phyloP scores from a whole-genome alignment of 257 asterid species.

The Thymus quinquecostatus region DNA sequence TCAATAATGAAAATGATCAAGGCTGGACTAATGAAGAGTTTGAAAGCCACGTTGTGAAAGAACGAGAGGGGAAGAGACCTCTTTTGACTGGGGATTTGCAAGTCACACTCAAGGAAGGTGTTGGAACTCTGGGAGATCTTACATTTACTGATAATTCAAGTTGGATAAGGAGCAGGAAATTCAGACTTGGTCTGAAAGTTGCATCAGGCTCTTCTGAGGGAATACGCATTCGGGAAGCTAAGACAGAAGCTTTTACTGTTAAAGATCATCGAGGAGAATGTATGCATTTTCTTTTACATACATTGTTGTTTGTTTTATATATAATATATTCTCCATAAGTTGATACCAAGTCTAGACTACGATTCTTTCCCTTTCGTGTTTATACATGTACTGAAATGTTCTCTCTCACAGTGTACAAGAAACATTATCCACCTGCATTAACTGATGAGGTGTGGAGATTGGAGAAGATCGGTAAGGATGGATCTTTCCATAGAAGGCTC shows the following conservation, averaged over 20 bases:
- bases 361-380: neutral
- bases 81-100: conserved; percentile 88
- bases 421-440: conserved; percentile 94
- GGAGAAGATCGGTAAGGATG: conserved; percentile 99
- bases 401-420: conserved; percentile 82
- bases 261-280: conserved; percentile 99
- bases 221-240: conserved; percentile 82
- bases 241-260: conserved; percentile 93
- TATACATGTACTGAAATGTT: conserved; percentile 19
- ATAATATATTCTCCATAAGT: neutral
- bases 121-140: conserved; percentile 93
- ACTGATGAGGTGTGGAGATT: conserved; percentile 97
- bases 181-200: conserved; percentile 91
- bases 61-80: conserved; percentile 95
- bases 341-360: conserved; percentile 11
- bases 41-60: conserved; percentile 90
- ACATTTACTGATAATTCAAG: conserved; percentile 97
- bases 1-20: conserved; percentile 82
- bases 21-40: conserved; percentile 89
- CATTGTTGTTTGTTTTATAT: neutral
- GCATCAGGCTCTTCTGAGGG: conserved; percentile 89
- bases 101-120: conserved; percentile 93
- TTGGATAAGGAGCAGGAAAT: conserved; percentile 97
- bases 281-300: conserved; percentile 32
- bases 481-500: conserved; percentile 96